Evolutionary conservation across 768 basidiomycete genomes (phyloP).

Genomic region (Lactarius sanguifluus): DNA sequence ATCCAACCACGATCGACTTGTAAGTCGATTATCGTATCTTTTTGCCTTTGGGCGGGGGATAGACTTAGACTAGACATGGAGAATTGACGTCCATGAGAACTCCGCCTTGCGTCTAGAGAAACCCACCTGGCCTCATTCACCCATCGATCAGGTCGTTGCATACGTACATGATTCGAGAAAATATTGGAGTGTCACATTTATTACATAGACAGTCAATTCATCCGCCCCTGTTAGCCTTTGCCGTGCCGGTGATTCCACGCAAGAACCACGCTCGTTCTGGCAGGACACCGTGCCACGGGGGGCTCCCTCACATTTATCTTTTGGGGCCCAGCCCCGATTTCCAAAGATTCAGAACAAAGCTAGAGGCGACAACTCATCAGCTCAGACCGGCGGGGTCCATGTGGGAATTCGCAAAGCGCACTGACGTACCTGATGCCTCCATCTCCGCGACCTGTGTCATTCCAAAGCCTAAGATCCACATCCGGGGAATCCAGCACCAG

Average conservation of each 20-base stretch:
- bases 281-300: neutral
- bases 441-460: constrained; percentile 29
- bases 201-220: neutral
- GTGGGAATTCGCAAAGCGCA: neutral
- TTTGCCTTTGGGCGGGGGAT: neutral
- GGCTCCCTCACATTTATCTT: neutral
- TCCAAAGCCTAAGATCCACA: constrained; percentile 27
- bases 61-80: neutral
- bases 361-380: constrained; percentile 11
- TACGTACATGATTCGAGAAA: neutral
- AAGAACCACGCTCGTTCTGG: neutral
- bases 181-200: neutral
- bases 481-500: constrained; percentile 28
- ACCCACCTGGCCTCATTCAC: neutral
- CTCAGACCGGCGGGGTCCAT: neutral
- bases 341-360: constrained; percentile 8
- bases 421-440: constrained; percentile 25
- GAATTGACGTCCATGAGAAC: neutral
- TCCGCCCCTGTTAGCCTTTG: neutral
- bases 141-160: neutral
- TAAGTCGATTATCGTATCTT: constrained; percentile 2
- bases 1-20: constrained; percentile 22
- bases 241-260: neutral
- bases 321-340: neutral
- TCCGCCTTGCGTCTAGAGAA: neutral